Base-by-base conservation (phyloP, 148 eudicot species). In the Rhododendron ovatum region DNA sequence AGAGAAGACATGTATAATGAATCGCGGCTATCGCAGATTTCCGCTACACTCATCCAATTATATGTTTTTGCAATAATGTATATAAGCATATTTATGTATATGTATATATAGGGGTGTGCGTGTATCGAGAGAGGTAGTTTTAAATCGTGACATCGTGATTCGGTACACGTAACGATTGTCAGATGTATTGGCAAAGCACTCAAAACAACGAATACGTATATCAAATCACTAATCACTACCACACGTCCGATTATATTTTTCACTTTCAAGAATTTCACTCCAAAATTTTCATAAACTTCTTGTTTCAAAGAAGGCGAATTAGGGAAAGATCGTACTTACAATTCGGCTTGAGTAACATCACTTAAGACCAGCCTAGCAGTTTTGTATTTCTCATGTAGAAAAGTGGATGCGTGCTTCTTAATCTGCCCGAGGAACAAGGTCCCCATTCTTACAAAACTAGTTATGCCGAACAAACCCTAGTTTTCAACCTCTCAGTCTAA, bases 401-500 rank as follows among this genome's bases (percentile, higher is more conserved):
- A 91, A 82, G 86, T 83, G 78, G 93, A 91, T 71, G 90, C 93
- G 43, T 87, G 89, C 81, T 86, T 85, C 69, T 85, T 85, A 37
- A 85, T 61, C 61, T 78, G 87, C 43, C 39, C 76, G 1, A 90
- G 82, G 48, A 87, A 87, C 78, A 88, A 80, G 45, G 88, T 87
- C 74, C 85, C 89, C 93, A 88, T 91, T 18, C 47, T 43, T 18
- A 61, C 61, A 9, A 43, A 37, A 45, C 1, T 37, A 11, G 20
- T 15, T 55, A n/a, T 71, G 43, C 41, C 83, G 0, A 15, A 79
- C 30, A 47, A 47, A 47, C 33, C 57, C 20, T 79, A 26, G 17
- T 78, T 45, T 45, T 45, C 14, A 47, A 79, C 57, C 59, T 55
- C 79, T 45, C 33, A 24, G 26, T 47, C 18, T 51, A 48, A 47